These are phyloP conservation scores for Aschersonia sp. DNA, from an alignment of 2,329 filamentous ascomycete genomes.

Conservation along the genomic window DNA sequence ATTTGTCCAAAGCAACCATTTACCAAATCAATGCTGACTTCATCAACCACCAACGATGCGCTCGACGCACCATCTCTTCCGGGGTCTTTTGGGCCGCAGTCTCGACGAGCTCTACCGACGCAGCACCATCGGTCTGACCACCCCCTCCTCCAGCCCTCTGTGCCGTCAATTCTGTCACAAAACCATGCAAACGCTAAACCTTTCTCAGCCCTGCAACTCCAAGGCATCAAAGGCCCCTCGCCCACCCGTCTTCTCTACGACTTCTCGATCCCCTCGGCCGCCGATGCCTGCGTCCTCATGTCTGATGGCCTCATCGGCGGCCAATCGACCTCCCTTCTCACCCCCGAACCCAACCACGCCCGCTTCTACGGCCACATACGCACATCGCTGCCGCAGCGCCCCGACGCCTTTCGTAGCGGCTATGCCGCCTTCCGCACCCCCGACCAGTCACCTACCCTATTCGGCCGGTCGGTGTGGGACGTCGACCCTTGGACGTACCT, in stretches of 20 bases:
- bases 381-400: constrained; percentile 65
- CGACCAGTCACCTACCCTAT: constrained; percentile 64
- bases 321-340: constrained; percentile 60
- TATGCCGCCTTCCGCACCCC: constrained; percentile 84
- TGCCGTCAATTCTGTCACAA: background rate
- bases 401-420: constrained; percentile 64
- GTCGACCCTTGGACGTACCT: constrained; percentile 82
- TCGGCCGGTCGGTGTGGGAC: constrained; percentile 76
- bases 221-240: constrained; percentile 51
- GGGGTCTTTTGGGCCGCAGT: constrained; percentile 43
- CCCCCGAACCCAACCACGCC: constrained; percentile 38
- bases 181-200: background rate
- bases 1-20: no score
- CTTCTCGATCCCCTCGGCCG: constrained; percentile 38
- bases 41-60: background rate
- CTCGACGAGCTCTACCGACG: constrained; percentile 45
- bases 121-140: constrained; percentile 34
- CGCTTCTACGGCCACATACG: constrained; percentile 84
- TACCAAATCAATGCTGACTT: no score
- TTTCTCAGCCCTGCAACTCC: constrained; percentile 47
- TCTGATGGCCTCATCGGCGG: constrained; percentile 79
- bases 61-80: constrained; percentile 27
- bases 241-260: constrained; percentile 50
- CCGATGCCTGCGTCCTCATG: constrained; percentile 58
- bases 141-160: background rate